Evolutionary conservation across 176 grass and related monocot species (phyloP).

Genomic region (Aegilops sharonensis): DNA sequence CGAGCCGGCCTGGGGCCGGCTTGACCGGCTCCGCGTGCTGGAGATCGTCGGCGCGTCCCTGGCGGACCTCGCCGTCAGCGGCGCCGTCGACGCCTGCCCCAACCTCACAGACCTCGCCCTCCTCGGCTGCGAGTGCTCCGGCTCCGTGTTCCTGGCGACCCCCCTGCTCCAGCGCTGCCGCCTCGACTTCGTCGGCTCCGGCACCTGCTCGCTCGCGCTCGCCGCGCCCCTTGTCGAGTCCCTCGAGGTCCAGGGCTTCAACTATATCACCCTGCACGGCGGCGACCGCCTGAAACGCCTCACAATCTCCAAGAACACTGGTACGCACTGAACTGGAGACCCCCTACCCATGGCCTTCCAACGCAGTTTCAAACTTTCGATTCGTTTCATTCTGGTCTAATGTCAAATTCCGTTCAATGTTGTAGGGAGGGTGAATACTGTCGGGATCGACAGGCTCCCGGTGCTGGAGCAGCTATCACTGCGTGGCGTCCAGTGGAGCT

Average conservation of each 20-base stretch:
- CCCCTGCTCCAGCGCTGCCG: conserved; percentile 67
- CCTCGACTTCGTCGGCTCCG: conserved; percentile 64
- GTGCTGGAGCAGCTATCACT: conserved; percentile 62
- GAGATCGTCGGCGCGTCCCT: conserved; percentile 69
- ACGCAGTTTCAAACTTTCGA: not conserved
- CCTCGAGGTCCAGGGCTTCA: conserved; percentile 78
- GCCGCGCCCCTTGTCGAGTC: conserved; percentile 51
- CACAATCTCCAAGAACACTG: conserved; percentile 69
- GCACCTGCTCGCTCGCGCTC: conserved; percentile 54
- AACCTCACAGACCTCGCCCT: conserved; percentile 70
- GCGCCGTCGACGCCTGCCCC: conserved; percentile 63
- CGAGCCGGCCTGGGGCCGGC: conserved; percentile 53
- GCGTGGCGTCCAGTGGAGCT: conserved; percentile 91
- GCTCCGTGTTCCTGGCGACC: conserved; percentile 34
- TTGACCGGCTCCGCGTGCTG: conserved; percentile 54
- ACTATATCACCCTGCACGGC: conserved; percentile 53
- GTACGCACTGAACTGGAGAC: not conserved
- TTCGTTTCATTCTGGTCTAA: not conserved
- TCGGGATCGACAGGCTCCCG: conserved; percentile 57
- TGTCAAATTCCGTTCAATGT: not conserved
- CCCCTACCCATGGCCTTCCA: not conserved
- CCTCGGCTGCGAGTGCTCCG: conserved; percentile 66
- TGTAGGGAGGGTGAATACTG: conserved; percentile 55
- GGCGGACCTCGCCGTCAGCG: conserved; percentile 49
- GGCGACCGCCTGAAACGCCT: conserved; percentile 49